Percentiles rank a stretch among this genome's conserved stretches.
phyloP scores from a whole-genome alignment of 805 yeast genomes.

The Tetrapisispora pingtungensis region DNA sequence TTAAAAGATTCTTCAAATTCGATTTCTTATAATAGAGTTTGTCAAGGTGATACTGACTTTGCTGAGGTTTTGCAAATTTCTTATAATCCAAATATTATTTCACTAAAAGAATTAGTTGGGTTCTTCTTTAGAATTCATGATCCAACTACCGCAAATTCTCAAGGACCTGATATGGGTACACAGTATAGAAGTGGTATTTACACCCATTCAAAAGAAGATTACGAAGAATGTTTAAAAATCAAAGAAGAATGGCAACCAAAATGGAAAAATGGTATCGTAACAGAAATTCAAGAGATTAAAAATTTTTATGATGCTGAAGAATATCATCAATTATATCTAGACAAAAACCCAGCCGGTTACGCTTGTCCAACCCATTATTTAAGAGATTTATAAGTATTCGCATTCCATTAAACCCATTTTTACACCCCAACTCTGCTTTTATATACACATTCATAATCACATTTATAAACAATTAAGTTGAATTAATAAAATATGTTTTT shows the following conservation, averaged over 20 bases:
- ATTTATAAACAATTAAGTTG: no score
- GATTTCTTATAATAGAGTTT: slow-evolving; percentile 56
- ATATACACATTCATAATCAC: no score
- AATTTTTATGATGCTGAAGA: slow-evolving; percentile 91
- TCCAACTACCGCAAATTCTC: slow-evolving; percentile 74
- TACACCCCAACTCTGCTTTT: no score
- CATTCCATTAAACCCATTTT: no score
- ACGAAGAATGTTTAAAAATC: slow-evolving; percentile 35
- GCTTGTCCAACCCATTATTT: slow-evolving; percentile 84
- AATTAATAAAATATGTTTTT: no score
- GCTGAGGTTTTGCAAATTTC: slow-evolving; percentile 83
- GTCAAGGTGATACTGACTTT: slow-evolving; percentile 59
- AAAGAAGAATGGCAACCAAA: slow-evolving; percentile 51
- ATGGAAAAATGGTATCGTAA: slow-evolving; percentile 62
- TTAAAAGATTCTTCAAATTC: slow-evolving; percentile 34
- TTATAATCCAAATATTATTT: slow-evolving; percentile 59
- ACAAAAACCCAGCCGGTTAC: slow-evolving; percentile 75
- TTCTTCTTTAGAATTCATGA: slow-evolving; percentile 91
- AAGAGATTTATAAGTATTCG: slow-evolving; percentile 36
- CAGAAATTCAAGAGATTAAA: slow-evolving; percentile 56
- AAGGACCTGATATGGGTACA: slow-evolving; percentile 83
- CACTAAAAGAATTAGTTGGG: slow-evolving; percentile 54
- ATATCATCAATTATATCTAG: slow-evolving; percentile 78
- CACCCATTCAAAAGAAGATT: slow-evolving; percentile 41
- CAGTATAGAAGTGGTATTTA: slow-evolving; percentile 85